Evolutionary conservation across 345 rosid genomes (phyloP).

Genomic region (Eucalyptus polybractea): DNA sequence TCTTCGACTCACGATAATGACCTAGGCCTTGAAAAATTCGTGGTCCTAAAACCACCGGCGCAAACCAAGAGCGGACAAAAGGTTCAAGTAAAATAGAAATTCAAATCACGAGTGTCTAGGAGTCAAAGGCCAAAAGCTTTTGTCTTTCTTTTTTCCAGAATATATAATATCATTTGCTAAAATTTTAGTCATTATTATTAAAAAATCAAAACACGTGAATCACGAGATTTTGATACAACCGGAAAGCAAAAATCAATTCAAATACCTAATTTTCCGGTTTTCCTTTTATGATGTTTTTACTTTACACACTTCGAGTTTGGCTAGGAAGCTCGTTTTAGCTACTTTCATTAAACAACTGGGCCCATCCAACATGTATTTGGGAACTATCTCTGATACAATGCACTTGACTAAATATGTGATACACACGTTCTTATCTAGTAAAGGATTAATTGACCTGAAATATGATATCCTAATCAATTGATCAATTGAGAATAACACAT

Average conservation of each 20-base stretch:
- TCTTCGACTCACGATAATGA: neutral
- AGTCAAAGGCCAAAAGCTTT: neutral
- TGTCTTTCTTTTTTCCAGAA: neutral
- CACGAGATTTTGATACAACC: neutral
- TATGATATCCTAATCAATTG: neutral
- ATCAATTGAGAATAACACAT: neutral
- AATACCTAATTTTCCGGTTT: neutral
- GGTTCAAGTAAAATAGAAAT: neutral
- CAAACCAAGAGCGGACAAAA: neutral
- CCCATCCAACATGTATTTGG: neutral
- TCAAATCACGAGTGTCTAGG: neutral
- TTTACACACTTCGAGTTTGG: too few relatives aligned
- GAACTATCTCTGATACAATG: neutral
- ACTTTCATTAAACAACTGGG: neutral
- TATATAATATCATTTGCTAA: too few relatives aligned
- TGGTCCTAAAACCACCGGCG: neutral
- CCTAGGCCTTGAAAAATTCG: neutral
- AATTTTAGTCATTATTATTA: neutral
- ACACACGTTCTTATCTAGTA: neutral
- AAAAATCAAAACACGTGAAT: neutral
- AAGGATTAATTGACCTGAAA: neutral
- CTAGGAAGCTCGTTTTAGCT: too few relatives aligned
- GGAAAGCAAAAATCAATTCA: neutral
- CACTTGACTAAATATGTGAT: neutral
- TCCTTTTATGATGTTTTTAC: too few relatives aligned